Evolutionary conservation across 2,329 filamentous ascomycete species (phyloP), one percentile per base, ranked within the genome.

Genomic region (Aspergillus fijiensis): DNA sequence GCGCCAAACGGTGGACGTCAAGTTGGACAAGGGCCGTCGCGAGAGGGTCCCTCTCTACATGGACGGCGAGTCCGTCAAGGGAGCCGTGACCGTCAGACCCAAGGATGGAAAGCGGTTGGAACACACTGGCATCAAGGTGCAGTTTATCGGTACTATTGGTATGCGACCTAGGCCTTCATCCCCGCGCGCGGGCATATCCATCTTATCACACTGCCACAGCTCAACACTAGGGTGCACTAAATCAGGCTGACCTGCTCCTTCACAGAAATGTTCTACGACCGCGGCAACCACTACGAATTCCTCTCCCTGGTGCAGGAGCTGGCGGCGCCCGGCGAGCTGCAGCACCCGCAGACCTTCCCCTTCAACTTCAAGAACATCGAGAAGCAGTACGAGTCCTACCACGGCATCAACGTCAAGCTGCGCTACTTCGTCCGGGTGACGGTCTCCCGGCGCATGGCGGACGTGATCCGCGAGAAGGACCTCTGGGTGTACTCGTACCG

Each of bases 361-460:
- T 99, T 99, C 86, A 96, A 97, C 82, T 99, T 99, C 87, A 98
- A 98, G 79, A 99, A 98, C 78, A 92, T 99, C 71, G 95, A 99
- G 85, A 99, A 99, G 84, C 93, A 96, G 78, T 99, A 99, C 84
- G 96, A 99, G 80, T 97, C 93, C 66, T 99, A 99, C 84, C 96
- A 96, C 76, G 95, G 95, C 74, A 99, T 99, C 86, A 99, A 99
- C 75, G 95, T 99, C 72, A 96, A 96, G 83, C 86, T 99, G 75
- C 92, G 95, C 69, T 99, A 99, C 85, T 98, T 98, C 79, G 89
- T 98, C 60, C 90, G 93, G 69, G 95, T 98, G 68, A 99, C 95
- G 39, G 95, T 99, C 51, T 96, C 92, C 55, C 87, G 95, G 72
- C 88, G 95, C 75, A 98, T 99, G 92, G 92, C 92, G 70, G 95